Percentiles rank a stretch among this genome's conserved stretches.
These are phyloP conservation scores for Penicillium fuscoglaucum DNA, from an alignment of 2,329 filamentous ascomycete genomes.

Conservation along the genomic window DNA sequence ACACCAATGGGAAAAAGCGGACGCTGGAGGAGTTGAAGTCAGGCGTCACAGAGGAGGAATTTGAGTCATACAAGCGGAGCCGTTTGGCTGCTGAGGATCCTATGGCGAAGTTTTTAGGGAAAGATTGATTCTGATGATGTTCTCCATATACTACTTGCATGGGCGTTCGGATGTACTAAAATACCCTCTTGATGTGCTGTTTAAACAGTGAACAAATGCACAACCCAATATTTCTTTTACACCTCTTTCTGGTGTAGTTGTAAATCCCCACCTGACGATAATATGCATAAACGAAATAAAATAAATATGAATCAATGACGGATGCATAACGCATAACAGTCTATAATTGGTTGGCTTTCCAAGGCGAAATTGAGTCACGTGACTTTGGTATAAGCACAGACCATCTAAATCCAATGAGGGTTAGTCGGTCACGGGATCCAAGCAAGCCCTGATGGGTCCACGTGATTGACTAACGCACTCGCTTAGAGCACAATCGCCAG, in stretches of 20 bases:
- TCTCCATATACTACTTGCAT: conserved; percentile 11
- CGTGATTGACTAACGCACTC: conserved; percentile 38
- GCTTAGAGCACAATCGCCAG: conserved; percentile 41
- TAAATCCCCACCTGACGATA: not conserved
- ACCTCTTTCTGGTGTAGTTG: not conserved
- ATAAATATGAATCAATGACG: not conserved
- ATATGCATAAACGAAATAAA: not conserved
- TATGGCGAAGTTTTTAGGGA: conserved; percentile 78
- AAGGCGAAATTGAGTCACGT: not conserved
- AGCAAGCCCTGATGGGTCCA: conserved; percentile 31
- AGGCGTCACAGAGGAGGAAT: conserved; percentile 76
- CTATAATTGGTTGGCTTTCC: not conserved
- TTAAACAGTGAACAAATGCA: conserved; percentile 2
- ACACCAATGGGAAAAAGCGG: conserved; percentile 62
- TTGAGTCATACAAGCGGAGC: conserved; percentile 82
- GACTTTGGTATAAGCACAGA: not conserved
- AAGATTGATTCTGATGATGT: conserved; percentile 49
- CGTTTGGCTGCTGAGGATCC: conserved; percentile 74
- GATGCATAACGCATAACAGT: too few relatives aligned
- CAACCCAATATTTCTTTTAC: not conserved
- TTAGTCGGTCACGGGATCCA: conserved; percentile 30
- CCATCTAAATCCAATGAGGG: not conserved
- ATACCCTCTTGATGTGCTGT: conserved; percentile 21
- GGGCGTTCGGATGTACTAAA: conserved; percentile 24
- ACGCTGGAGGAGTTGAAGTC: conserved; percentile 76